phyloP scores from a whole-genome alignment of 1,139 yeast genomes.

The Meyerozyma athensensis region DNA sequence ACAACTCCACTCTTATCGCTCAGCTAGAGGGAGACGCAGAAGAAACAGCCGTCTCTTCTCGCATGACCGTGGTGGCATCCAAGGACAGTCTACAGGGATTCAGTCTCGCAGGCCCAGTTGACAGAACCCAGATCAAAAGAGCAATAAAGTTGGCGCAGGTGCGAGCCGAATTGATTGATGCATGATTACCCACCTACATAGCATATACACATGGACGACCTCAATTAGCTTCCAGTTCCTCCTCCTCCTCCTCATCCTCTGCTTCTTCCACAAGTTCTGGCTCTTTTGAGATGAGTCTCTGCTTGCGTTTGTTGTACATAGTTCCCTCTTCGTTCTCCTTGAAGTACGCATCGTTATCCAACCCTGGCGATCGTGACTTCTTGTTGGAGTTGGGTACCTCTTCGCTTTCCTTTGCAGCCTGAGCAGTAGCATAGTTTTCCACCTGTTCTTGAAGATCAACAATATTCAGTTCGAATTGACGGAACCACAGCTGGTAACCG shows the following conservation, averaged over 20 bases:
- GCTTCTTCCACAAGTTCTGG: too few species aligned
- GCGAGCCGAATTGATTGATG: background rate
- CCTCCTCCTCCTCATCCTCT: background rate
- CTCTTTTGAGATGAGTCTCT: constrained; percentile 29
- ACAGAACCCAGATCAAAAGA: background rate
- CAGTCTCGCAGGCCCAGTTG: constrained; percentile 7
- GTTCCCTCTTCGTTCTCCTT: constrained; percentile 16
- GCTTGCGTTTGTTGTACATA: constrained; percentile 27
- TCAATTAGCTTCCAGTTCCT: background rate
- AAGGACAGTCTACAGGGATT: constrained; percentile 14
- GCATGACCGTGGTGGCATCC: constrained; percentile 34
- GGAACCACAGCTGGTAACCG: constrained; percentile 1
- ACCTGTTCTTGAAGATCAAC: constrained; percentile 6
- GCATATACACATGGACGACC: background rate
- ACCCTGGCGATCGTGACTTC: constrained; percentile 18
- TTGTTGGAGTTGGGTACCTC: constrained; percentile 9
- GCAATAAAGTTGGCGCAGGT: constrained; percentile 1
- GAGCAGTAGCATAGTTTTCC: constrained; percentile 4
- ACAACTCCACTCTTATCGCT: constrained; percentile 45
- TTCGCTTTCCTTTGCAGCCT: background rate
- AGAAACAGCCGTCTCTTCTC: constrained; percentile 45
- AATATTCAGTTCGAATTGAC: constrained; percentile 5
- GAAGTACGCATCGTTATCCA: constrained; percentile 11
- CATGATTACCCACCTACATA: background rate
- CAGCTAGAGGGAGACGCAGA: constrained; percentile 82